phyloP scores from a whole-genome alignment of 140 eudicot species.

The Flaveria floridana region DNA sequence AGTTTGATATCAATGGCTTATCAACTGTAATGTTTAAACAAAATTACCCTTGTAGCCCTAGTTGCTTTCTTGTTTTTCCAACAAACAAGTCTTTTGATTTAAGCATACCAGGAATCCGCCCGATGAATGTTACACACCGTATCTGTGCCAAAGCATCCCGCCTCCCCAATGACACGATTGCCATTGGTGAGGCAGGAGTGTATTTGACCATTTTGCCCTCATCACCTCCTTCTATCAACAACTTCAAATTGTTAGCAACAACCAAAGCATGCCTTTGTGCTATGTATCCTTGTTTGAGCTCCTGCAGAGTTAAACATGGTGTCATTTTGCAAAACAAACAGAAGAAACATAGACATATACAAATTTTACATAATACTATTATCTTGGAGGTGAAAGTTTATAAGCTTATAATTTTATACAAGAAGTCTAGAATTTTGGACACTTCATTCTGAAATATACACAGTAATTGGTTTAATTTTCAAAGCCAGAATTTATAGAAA shows the following conservation, averaged over 20 bases:
- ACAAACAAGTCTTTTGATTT: slow-evolving; percentile 81
- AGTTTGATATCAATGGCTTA: slow-evolving; percentile 1
- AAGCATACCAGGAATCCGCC: slow-evolving; percentile 63
- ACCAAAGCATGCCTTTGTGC: slow-evolving; percentile 61
- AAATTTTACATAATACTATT: no score
- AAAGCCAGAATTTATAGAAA: no score
- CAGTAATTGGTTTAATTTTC: no score
- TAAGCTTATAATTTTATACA: no score
- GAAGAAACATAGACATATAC: no score
- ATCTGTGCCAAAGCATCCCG: slow-evolving; percentile 54
- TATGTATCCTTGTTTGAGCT: slow-evolving; percentile 72
- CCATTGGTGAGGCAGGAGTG: slow-evolving; percentile 51
- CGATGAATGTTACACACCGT: slow-evolving; percentile 45
- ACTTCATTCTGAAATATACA: no score
- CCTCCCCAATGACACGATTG: slow-evolving; percentile 67
- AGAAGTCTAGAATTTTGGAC: no score
- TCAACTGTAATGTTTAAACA: slow-evolving; percentile 6
- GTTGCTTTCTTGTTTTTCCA: slow-evolving; percentile 59
- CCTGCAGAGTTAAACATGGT: slow-evolving; percentile 37
- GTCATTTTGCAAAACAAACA: not conserved
- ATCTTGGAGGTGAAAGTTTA: no score
- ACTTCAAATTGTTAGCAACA: slow-evolving; percentile 52
- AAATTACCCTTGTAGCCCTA: slow-evolving; percentile 50
- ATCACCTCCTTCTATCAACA: slow-evolving; percentile 41
- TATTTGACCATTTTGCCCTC: slow-evolving; percentile 46